A percentile compares a stretch with the other conserved stretches of the same genome.
Conservation (phyloP, 169 alveolate genomes). For the Cryptosporidium andersoni region DNA sequence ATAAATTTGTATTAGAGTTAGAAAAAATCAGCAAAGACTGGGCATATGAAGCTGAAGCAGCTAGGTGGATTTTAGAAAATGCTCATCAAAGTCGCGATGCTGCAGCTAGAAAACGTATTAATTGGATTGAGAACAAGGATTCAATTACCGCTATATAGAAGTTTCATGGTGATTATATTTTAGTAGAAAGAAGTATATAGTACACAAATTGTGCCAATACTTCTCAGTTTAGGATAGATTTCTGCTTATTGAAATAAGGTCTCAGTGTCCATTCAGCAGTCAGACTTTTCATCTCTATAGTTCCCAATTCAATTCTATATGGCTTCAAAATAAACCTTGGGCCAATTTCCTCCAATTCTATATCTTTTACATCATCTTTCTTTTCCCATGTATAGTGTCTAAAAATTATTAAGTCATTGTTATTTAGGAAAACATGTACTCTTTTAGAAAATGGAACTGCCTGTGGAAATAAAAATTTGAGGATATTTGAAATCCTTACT, state of each 20-base stretch:
- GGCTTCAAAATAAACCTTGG: conserved; percentile 95
- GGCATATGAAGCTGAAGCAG: conserved; percentile 60
- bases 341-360: conserved; percentile 90
- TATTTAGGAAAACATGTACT: conserved; percentile 90
- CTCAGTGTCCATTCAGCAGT: conserved; percentile 97
- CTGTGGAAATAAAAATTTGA: conserved; percentile 92
- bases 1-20: background rate
- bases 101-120: conserved; percentile 49
- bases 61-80: conserved; percentile 35
- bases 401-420: conserved; percentile 90
- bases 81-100: conserved; percentile 53
- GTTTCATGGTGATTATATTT: background rate
- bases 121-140: conserved; percentile 25
- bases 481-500: conserved; percentile 89
- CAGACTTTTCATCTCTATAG: conserved; percentile 95
- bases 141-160: background rate
- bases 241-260: conserved; percentile 95
- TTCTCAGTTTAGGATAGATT: conserved; percentile 59
- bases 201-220: too few relatives aligned
- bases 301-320: conserved; percentile 94
- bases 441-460: conserved; percentile 88
- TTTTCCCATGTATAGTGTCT: conserved; percentile 91
- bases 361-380: conserved; percentile 82
- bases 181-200: too few relatives aligned
- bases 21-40: conserved; percentile 37